Conservation (phyloP, 2,329 filamentous ascomycete genomes). For the Phaeophleospora eucalypticola region DNA sequence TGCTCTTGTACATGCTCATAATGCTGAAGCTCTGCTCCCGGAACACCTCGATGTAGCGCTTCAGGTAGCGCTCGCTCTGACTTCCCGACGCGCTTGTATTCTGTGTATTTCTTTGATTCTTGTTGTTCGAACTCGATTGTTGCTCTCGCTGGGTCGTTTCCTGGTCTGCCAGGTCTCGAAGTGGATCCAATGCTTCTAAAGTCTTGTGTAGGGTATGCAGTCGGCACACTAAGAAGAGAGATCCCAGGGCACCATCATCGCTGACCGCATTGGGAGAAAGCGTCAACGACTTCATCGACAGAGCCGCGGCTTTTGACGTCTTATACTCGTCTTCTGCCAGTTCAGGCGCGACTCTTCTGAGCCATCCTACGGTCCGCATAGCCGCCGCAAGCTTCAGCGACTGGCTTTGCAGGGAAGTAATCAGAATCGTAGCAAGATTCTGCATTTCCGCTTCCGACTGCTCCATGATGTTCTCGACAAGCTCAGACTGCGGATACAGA, state of each 20-base stretch:
- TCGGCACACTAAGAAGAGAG: constrained; percentile 82
- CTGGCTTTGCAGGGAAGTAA: constrained; percentile 70
- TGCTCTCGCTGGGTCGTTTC: constrained; percentile 55
- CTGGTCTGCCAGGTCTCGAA: constrained; percentile 85
- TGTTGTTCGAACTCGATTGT: constrained; percentile 18
- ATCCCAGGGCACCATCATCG: constrained; percentile 66
- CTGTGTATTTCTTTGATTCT: constrained; percentile 37
- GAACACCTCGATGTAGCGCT: constrained; percentile 95
- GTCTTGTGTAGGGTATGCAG: constrained; percentile 74
- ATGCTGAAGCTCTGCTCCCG: constrained; percentile 96
- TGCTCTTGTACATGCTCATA: constrained; percentile 87
- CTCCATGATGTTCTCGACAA: constrained; percentile 66
- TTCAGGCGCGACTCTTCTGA: constrained; percentile 81
- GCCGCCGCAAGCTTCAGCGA: constrained; percentile 83
- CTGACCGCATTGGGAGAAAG: constrained; percentile 21
- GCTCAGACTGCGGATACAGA: constrained; percentile 72
- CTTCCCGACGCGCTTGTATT: constrained; percentile 63
- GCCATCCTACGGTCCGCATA: constrained; percentile 85
- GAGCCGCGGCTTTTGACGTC: constrained; percentile 17
- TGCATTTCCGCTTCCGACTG: constrained; percentile 87
- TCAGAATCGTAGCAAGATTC: constrained; percentile 79
- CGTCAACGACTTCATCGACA: constrained; percentile 29
- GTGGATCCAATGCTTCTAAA: constrained; percentile 76
- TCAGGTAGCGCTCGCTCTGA: constrained; percentile 90
- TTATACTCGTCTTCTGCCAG: constrained; percentile 47